Percentiles rank a stretch among this genome's conserved stretches.
Conservation (phyloP, 768 basidiomycete genomes). For the Melanogaster broomeanus region DNA sequence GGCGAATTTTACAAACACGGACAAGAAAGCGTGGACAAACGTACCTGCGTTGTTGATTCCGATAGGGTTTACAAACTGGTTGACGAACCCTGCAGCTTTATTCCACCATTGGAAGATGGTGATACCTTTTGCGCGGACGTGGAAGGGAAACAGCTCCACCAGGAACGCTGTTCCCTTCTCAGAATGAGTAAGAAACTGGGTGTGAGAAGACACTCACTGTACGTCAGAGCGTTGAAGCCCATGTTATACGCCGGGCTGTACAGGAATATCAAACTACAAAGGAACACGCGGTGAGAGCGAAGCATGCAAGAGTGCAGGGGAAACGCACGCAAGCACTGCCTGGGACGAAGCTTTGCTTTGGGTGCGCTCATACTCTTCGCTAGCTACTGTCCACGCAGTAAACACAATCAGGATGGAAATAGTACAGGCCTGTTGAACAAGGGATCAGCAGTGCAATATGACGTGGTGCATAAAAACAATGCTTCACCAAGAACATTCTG, state of each 20-base stretch:
- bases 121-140: slow-evolving; percentile 61
- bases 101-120: slow-evolving; percentile 61
- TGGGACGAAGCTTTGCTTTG: slow-evolving; percentile 4
- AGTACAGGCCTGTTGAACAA: slow-evolving; percentile 7
- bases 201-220: slow-evolving; percentile 1
- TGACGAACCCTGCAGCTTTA: slow-evolving; percentile 33
- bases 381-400: slow-evolving; percentile 18
- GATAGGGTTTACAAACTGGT: slow-evolving; percentile 15
- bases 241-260: slow-evolving; percentile 14
- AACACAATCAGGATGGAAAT: slow-evolving; percentile 15
- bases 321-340: slow-evolving; percentile 11
- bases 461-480: too few relatives aligned
- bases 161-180: slow-evolving; percentile 46
- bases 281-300: neutral
- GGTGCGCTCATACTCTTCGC: slow-evolving; percentile 17
- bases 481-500: slow-evolving; percentile 11
- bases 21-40: neutral
- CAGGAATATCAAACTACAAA: slow-evolving; percentile 20
- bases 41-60: slow-evolving; percentile 11
- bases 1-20: neutral
- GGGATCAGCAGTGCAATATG: neutral
- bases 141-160: slow-evolving; percentile 70
- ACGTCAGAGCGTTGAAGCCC: slow-evolving; percentile 9
- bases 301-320: neutral
- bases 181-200: neutral